phyloP scores from a whole-genome alignment of 148 eudicot genomes.

The Fallopia convolvulus region DNA sequence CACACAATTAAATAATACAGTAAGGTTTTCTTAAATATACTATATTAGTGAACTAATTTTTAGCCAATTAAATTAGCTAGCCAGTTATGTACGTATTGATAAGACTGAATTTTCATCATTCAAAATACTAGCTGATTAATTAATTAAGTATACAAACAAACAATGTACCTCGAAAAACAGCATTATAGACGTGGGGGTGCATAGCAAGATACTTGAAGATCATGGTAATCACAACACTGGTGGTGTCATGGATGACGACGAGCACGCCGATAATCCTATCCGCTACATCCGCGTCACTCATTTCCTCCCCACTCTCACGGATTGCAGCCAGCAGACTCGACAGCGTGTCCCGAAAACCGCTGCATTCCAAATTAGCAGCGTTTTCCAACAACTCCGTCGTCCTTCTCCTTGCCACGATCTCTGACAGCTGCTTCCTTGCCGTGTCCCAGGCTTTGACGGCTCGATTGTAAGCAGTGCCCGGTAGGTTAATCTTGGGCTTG shows the following conservation, averaged over 20 bases:
- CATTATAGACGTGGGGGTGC: slow-evolving; percentile 24
- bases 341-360: slow-evolving; percentile 20
- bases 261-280: slow-evolving; percentile 31
- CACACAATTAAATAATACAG: background rate
- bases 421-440: slow-evolving; percentile 19
- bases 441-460: slow-evolving; percentile 30
- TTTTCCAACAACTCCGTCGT: slow-evolving; percentile 19
- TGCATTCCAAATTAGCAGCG: background rate
- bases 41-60: too few relatives aligned
- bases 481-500: slow-evolving; percentile 27
- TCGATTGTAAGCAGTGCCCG: slow-evolving; percentile 34
- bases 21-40: too few relatives aligned
- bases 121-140: too few relatives aligned
- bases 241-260: slow-evolving; percentile 39
- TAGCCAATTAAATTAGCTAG: too few relatives aligned
- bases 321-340: slow-evolving; percentile 20
- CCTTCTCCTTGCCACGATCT: slow-evolving; percentile 24
- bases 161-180: slow-evolving; percentile 20
- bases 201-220: slow-evolving; percentile 33
- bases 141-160: background rate
- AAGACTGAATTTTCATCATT: too few relatives aligned
- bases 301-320: slow-evolving; percentile 20
- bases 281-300: slow-evolving; percentile 28
- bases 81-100: too few relatives aligned
- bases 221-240: slow-evolving; percentile 27